Evolutionary conservation across 2,329 filamentous ascomycete genomes (phyloP).

Genomic region (Fusarium oxysporum): DNA sequence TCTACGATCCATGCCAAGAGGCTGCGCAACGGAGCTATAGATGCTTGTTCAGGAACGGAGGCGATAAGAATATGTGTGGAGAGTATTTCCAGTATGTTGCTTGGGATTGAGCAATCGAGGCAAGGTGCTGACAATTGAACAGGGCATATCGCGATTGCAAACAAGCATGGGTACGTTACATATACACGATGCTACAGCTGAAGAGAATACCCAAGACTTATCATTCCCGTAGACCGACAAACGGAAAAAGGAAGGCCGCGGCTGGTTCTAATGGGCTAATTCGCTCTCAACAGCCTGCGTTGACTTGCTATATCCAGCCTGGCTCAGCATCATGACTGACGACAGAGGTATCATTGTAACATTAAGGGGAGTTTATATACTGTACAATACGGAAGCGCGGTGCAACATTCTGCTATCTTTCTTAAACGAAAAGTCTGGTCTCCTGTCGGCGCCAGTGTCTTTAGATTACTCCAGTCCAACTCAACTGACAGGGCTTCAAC

Average conservation of each 20-base stretch:
- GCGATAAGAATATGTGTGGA: constrained; percentile 87
- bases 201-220: not conserved
- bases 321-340: not conserved
- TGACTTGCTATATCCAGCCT: not conserved
- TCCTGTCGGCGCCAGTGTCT: not conserved
- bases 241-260: constrained; percentile 48
- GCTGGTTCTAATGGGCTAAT: constrained; percentile 39
- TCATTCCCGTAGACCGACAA: constrained; percentile 45
- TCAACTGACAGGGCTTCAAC: not conserved
- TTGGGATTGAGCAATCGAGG: not conserved
- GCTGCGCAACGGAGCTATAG: constrained; percentile 86
- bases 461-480: not conserved
- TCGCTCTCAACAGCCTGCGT: not conserved
- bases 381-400: constrained; percentile 22
- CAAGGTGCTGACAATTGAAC: constrained; percentile 34
- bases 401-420: rapidly evolving
- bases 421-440: not conserved
- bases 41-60: constrained; percentile 89
- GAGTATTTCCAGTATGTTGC: constrained; percentile 91
- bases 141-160: constrained; percentile 96
- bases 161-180: constrained; percentile 81
- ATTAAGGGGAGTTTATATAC: constrained; percentile 4
- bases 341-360: constrained; percentile 14
- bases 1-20: constrained; percentile 95
- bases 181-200: not conserved